phyloP scores from a whole-genome alignment of 1,139 yeast genomes.

The Meyerozyma sp. region DNA sequence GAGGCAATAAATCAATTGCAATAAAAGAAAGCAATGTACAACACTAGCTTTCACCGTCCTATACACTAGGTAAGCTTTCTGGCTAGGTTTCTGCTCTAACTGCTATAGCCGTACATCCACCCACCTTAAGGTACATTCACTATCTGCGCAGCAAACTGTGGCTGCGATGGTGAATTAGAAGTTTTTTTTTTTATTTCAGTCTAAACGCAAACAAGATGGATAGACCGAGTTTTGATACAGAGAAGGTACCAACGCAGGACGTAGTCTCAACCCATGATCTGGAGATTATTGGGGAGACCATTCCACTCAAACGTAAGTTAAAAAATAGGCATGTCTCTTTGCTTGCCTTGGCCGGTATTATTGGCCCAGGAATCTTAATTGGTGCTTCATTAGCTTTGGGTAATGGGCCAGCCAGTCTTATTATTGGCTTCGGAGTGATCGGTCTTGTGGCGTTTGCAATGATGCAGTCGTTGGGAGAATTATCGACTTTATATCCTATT shows the following conservation, averaged over 20 bases:
- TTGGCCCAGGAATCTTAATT: constrained; percentile 49
- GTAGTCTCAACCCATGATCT: neutral
- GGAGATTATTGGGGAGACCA: neutral
- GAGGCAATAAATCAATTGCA: too few species aligned
- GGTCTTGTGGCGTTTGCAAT: constrained; percentile 53
- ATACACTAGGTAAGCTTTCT: neutral
- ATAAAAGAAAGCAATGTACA: too few species aligned
- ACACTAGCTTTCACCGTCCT: too few species aligned
- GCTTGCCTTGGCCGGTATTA: constrained; percentile 50
- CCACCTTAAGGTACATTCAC: neutral
- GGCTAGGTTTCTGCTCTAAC: neutral
- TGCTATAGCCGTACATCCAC: neutral
- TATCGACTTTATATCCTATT: constrained; percentile 46
- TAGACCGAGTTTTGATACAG: neutral
- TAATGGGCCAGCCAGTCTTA: constrained; percentile 42
- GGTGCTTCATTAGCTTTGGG: constrained; percentile 43
- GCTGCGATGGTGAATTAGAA: neutral
- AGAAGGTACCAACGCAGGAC: neutral
- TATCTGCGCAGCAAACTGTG: neutral
- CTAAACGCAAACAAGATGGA: neutral
- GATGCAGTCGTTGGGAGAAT: constrained; percentile 57
- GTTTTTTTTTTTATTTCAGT: neutral
- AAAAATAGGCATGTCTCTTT: constrained; percentile 41
- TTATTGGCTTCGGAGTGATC: constrained; percentile 43
- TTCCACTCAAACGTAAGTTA: constrained; percentile 22